Base-by-base conservation (phyloP, 2,329 filamentous ascomycete genomes). In the Thielaviopsis euricoi region DNA sequence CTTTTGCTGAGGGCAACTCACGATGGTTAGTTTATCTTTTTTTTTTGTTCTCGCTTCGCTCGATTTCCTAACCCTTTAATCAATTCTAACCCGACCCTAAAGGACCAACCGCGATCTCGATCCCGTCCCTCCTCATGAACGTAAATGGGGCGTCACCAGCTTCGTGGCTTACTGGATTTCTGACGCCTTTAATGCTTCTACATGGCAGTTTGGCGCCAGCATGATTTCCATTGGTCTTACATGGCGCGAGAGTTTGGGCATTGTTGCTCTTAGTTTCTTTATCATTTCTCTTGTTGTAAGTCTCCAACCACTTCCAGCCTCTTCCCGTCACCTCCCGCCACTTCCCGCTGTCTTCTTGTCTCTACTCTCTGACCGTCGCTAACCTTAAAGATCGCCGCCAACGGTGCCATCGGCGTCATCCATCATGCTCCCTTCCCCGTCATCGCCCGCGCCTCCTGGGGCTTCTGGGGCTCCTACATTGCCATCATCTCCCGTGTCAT, bases 91-190 rank as follows among this genome's bases (percentile, higher is more conserved):
- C 23, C 19, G 21, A 53, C 52, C 26, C 52, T 21, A 25, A 29
- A 57, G 71, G 72, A 71, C 70, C 10, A 73, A 74, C 54, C 69
- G 68, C 65, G 64, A 64, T 22, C 62, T 65, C n/a, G 66, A 68
- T 59, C 65, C 66, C 1, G 65, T 69, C 0, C 64, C 72, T 21
- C 66, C 67, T 1, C 70, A 73, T 58, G 66, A 70, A 56, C 66
- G 70, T 53, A 75, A 71, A 26, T 75, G 74, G 74, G 71, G 71
- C 3, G 68, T 66, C 7, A 63, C 70, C 51, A 70, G 73, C 29
- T 74, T 73, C 61, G 71, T 73, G 66, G 69, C 71, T 10, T 75
- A 76, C 62, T 76, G 74, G 74, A 71, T 70, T 59, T 72, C 70
- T 4, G 74, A 77, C 61, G 70, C 75, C 66, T 64, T 69, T 17